Evolutionary conservation across 345 rosid genomes (phyloP), one percentile per base, ranked within the genome.

Genomic region (Eucalyptus marginata): DNA sequence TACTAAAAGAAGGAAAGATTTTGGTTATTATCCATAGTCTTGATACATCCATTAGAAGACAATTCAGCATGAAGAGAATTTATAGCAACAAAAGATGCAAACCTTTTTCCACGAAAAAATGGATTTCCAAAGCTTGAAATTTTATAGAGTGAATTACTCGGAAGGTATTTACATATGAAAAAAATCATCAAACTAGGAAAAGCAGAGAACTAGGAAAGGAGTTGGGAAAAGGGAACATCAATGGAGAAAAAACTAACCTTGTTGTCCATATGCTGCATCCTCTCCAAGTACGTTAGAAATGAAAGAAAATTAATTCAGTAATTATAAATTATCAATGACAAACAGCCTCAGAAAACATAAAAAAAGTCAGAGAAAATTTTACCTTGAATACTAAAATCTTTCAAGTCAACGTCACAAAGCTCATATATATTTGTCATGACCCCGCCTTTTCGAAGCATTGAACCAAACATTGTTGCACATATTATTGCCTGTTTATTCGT

Each of bases 381-480:
- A 98, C 99, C 97, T 96, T 97, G 99, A 91, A 97, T 93, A 89
- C 99, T 96, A 88, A 96, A 97, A 93, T 97, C 98, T 94, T 97
- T 97, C 92, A 97, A 93, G 95, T 97, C 98, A 86, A 98, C 96
- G 76, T 97, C 98, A 93, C 99, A 98, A 90, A 96, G 98, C 91
- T 97, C 97, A 92, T 96, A 98, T 51, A 98, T 91, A 91, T 98
- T 94, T 87, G 97, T 92, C 95, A 97, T 93, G 89, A 98, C 98
- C 89, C 99, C 99, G 25, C 95, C 97, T 93, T 95, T 96, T 44
- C 96, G 89, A 87, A 98, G 91, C 94, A 96, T 93, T 54, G 99
- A 93, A 68, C 99, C 99, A 71, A 98, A 94, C 86, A 92, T 91
- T 49, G 97, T 94, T 44, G 99, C 97, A 93, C 99, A 98, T 52